A percentile compares a stretch with the other conserved stretches of the same genome.
These are phyloP conservation scores for Crotalaria pallida DNA, from an alignment of 306 rosid genomes.

Conservation along the genomic window DNA sequence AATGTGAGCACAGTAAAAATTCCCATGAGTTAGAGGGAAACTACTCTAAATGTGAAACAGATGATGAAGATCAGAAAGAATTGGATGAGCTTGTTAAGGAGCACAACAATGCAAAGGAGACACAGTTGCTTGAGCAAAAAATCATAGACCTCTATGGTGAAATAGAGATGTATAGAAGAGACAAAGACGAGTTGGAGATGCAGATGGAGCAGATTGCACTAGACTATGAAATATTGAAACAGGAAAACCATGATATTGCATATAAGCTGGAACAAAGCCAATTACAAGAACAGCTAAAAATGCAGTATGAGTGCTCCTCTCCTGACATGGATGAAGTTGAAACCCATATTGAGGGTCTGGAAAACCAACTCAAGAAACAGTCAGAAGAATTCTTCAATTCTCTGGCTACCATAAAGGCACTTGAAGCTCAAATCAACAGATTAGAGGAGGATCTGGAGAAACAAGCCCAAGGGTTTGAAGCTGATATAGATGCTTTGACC, in stretches of 20 bases:
- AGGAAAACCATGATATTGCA: constrained; percentile 88
- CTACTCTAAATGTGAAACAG: constrained; percentile 39
- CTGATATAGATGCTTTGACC: constrained; percentile 59
- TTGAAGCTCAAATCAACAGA: constrained; percentile 48
- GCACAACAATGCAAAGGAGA: constrained; percentile 49
- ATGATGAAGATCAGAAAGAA: constrained; percentile 75
- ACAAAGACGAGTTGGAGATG: constrained; percentile 93
- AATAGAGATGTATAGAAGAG: constrained; percentile 79
- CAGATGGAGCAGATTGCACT: constrained; percentile 99
- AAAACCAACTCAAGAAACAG: constrained; percentile 54
- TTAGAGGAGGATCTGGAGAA: constrained; percentile 78
- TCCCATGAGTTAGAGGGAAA: constrained; percentile 34
- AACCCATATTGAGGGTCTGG: constrained; percentile 54
- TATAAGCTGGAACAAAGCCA: constrained; percentile 84
- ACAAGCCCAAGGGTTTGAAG: constrained; percentile 66
- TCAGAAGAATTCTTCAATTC: constrained; percentile 62
- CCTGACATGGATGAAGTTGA: constrained; percentile 44
- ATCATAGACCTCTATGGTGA: constrained; percentile 68
- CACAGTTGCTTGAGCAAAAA: constrained; percentile 62
- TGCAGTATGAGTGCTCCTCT: constrained; percentile 77
- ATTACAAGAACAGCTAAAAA: constrained; percentile 77
- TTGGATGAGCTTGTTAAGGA: constrained; percentile 69
- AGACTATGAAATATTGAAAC: constrained; percentile 95
- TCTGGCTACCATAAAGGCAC: constrained; percentile 50
- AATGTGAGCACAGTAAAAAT: constrained; percentile 21